Conservation (phyloP, 805 yeast species). For the Starmerella bacillaris region DNA sequence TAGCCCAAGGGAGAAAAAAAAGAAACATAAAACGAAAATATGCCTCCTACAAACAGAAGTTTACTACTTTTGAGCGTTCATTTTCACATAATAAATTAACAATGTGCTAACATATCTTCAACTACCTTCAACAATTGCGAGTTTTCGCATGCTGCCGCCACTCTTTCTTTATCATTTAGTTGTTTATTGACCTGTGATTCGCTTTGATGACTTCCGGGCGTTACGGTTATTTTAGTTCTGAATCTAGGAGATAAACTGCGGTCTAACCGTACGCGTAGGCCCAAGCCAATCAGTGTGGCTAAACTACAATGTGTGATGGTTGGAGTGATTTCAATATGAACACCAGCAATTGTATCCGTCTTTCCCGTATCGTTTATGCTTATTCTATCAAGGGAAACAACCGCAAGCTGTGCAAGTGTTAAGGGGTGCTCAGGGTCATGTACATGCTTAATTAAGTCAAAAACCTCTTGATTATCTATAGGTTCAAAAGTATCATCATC, state of each 20-base stretch:
- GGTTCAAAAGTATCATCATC: conserved; percentile 29
- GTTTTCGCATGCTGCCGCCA: conserved; percentile 96
- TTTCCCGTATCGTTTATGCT: conserved; percentile 42
- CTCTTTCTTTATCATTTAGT: conserved; percentile 90
- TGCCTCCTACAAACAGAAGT: neutral
- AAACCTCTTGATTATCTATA: conserved; percentile 78
- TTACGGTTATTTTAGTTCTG: conserved; percentile 59
- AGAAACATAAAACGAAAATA: neutral
- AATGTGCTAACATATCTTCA: conserved; percentile 76
- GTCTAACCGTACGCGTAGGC: conserved; percentile 79
- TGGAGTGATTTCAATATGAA: conserved; percentile 75
- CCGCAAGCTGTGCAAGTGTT: conserved; percentile 83
- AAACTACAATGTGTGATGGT: conserved; percentile 94
- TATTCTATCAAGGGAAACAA: conserved; percentile 73
- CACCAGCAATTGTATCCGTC: conserved; percentile 44
- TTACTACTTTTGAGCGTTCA: too few species aligned
- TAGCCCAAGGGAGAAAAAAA: neutral
- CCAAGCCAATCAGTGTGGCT: conserved; percentile 89
- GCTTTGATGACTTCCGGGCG: conserved; percentile 88
- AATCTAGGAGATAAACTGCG: conserved; percentile 72
- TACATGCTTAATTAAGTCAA: conserved; percentile 65
- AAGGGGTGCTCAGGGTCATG: conserved; percentile 97
- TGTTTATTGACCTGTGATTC: conserved; percentile 93
- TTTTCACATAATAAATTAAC: too few species aligned
- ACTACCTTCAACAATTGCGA: conserved; percentile 82